Conservation (phyloP, 2,329 filamentous ascomycete genomes). For the Exophiala bonariae region DNA sequence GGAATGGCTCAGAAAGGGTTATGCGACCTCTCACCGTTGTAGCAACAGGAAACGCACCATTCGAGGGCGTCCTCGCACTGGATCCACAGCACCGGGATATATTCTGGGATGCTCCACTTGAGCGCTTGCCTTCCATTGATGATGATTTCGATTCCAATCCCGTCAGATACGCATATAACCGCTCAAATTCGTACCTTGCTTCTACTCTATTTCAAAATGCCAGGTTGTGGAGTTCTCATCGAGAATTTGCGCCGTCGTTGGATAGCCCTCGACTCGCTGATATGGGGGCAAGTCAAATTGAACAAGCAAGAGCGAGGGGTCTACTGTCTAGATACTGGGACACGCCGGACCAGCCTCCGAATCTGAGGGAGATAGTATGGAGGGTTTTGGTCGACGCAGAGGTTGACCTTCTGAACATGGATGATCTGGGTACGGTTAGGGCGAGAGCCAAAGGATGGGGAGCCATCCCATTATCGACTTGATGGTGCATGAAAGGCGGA, state of each 20-base stretch:
- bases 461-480: too few species aligned
- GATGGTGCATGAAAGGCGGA: too few species aligned
- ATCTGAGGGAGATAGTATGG: constrained; percentile 56
- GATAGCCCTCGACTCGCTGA: constrained; percentile 44
- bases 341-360: constrained; percentile 56
- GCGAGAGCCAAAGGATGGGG: not conserved
- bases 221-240: too few species aligned
- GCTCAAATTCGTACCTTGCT: constrained; percentile 58
- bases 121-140: constrained; percentile 29
- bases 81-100: constrained; percentile 48
- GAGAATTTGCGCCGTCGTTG: constrained; percentile 39
- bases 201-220: constrained; percentile 34
- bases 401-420: not conserved
- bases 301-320: constrained; percentile 49
- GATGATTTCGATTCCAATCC: constrained; percentile 8
- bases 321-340: constrained; percentile 59
- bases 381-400: constrained; percentile 41
- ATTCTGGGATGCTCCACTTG: constrained; percentile 56
- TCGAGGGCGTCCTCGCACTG: constrained; percentile 37
- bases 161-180: constrained; percentile 36
- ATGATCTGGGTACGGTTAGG: not conserved
- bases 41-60: constrained; percentile 54
- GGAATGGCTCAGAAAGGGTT: constrained; percentile 40
- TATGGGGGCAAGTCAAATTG: constrained; percentile 51
- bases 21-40: constrained; percentile 52